Percentiles rank a stretch among this genome's conserved stretches.
Conservation (phyloP, 2,329 filamentous ascomycete genomes). For the Trichophyton verrucosum region DNA sequence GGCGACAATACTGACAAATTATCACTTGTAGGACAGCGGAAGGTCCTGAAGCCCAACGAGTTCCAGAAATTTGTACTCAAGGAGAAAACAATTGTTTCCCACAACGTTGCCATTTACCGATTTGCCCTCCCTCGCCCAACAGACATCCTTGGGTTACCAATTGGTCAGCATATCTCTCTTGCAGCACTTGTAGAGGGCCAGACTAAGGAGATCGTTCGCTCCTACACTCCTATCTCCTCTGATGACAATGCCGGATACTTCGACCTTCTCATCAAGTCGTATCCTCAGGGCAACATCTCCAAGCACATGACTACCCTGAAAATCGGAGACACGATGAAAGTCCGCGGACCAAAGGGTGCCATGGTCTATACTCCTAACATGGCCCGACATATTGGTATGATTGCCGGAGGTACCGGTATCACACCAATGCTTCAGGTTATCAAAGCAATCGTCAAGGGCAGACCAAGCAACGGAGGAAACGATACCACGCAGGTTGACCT, state of each 20-base stretch:
- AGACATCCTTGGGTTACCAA: constrained; percentile 85
- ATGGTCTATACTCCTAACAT: constrained; percentile 98
- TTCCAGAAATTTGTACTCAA: constrained; percentile 90
- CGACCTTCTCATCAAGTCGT: constrained; percentile 95
- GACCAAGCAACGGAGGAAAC: constrained; percentile 50
- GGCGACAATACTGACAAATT: neutral
- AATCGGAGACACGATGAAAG: constrained; percentile 77
- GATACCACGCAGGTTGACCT: constrained; percentile 84
- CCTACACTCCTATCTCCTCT: constrained; percentile 83
- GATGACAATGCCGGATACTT: constrained; percentile 85
- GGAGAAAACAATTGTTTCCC: constrained; percentile 90
- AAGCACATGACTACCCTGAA: constrained; percentile 74
- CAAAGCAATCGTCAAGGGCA: constrained; percentile 74
- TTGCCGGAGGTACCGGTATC: constrained; percentile 93
- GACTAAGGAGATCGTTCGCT: constrained; percentile 73
- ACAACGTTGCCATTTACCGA: constrained; percentile 98
- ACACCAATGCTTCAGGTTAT: constrained; percentile 97
- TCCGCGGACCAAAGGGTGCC: constrained; percentile 89
- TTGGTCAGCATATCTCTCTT: constrained; percentile 98
- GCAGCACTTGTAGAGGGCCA: constrained; percentile 66
- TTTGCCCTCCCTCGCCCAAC: constrained; percentile 68
- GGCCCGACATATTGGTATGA: constrained; percentile 93
- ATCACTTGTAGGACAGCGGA: constrained; percentile 50
- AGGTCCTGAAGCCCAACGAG: constrained; percentile 70
- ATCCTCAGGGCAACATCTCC: constrained; percentile 94